Base-by-base conservation (phyloP, 768 basidiomycete species). In the Pulveroboletus frians region DNA sequence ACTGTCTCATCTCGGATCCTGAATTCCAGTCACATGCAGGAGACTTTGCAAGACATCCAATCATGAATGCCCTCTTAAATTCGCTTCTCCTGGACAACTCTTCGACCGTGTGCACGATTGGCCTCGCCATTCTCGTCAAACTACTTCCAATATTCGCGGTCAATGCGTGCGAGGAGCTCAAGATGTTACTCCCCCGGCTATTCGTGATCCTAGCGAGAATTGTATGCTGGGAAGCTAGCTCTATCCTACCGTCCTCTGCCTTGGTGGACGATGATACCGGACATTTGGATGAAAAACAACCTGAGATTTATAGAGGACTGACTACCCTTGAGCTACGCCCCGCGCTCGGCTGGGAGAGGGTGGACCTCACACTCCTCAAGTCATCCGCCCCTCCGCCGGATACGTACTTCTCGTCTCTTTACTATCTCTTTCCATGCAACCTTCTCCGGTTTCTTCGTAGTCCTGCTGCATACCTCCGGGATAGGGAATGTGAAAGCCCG, bases 351-450 rank as follows among this genome's bases (percentile, higher is more conserved):
- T 91, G 89, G 89, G 69, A 80, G 52, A 77, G 81, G 31, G 73
- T 89, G 23, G 81, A 86, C 42, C 71, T 73, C 57, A 73, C 80
- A 1, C 81, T 87, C 61, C 71, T 76, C 9, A 73, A 72, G 1
- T 75, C 80, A 13, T 67, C 72, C 26, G 69, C 79, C 2, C 86
- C 88, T 15, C 77, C 80, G 4, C 76, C 81, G 14, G 76, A 80
- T 17, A 76, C 72, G 38, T 88, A 80, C 60, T 92, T 92, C 69
- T 84, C 84, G 2, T 76, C 77, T 39, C 72, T 96, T 52, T 95
- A 94, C 69, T 93, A 91, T 59, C 79, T 93, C 41, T 96, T 90
- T 71, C 93, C 93, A 1, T 88, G 84, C 69, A 96, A 94, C 70
- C 75, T 88, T 36, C 72, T 95, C 50, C 78, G 77, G 46, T 96